These are phyloP conservation scores for Vigna unguiculata DNA, from an alignment of 306 rosid genomes.

Conservation along the genomic window DNA sequence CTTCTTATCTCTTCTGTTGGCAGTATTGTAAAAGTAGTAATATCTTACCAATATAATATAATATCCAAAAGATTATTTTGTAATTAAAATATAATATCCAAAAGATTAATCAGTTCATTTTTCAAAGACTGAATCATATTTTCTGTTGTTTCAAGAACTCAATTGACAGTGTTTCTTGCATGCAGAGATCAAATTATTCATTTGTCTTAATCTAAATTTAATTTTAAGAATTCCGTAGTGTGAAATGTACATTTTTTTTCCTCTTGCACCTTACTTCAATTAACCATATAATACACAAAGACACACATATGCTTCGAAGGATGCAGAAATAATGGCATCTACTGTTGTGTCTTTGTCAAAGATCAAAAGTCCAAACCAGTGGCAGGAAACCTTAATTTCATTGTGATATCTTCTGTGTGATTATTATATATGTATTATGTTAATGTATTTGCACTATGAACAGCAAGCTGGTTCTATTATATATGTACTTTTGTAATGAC, in stretches of 20 bases:
- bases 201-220: neutral
- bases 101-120: too few species aligned
- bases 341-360: constrained; percentile 48
- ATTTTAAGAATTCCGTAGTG: constrained; percentile 6
- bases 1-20: constrained; percentile 36
- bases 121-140: too few species aligned
- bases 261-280: constrained; percentile 3
- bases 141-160: too few species aligned
- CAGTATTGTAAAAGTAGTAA: constrained; percentile 35
- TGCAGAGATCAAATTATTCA: too few species aligned
- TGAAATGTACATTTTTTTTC: constrained; percentile 2
- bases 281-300: neutral
- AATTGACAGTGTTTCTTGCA: too few species aligned
- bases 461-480: too few species aligned
- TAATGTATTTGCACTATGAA: too few species aligned
- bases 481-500: too few species aligned
- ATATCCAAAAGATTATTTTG: constrained; percentile 3
- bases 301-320: constrained; percentile 27
- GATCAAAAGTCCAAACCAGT: constrained; percentile 39
- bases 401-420: constrained; percentile 15
- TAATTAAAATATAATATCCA: too few species aligned
- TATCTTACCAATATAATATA: constrained; percentile 40
- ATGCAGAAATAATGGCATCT: constrained; percentile 37
- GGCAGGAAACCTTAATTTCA: constrained; percentile 44
- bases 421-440: too few species aligned